Base-by-base conservation (phyloP, 2,329 filamentous ascomycete genomes). In the Xylaria sp. region DNA sequence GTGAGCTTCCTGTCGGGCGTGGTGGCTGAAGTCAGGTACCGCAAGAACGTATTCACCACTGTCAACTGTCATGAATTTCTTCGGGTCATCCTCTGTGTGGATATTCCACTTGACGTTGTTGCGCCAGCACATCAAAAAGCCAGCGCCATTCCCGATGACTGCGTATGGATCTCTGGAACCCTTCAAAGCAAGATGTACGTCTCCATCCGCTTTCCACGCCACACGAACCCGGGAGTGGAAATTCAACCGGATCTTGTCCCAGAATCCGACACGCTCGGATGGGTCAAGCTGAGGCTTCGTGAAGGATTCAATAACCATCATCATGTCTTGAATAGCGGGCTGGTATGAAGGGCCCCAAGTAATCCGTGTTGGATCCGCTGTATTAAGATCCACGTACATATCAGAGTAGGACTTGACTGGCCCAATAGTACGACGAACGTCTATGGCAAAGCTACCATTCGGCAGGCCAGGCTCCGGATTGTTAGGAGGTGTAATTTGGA, bases 311-410 rank as follows among this genome's bases (percentile, higher is more conserved):
- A 99, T 91, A 25, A 94, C 94, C 86, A 98, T 97, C 95, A 99
- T 99, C 91, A 98, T 97, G 73, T 99, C 96, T 76, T 99, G 95
- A 51, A 99, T 94, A 1, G 94, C 94, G 28, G 96, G 95, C 73
- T 99, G 96, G 73, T 98, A 99, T 2, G 94, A 97, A 47, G 95
- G 94, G 7, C 94, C 94, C 96, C 95, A 99, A 0, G 94, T 97
- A 56, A 99, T 94, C 46, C 92, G 88, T 0, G 95, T 99, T 1
- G 96, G 92, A 61, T 94, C 87, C 57, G 89, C 91, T 2, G 94
- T 97, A 76, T 98, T 97, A 76, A 99, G 94, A 67, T 97, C 92
- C 70, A 99, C 84, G 35, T 86, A 87, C 76, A 97, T 94, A 73
- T 98, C 91, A 0, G 95, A 97, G 74, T 95, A 99, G 0, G 93